Percentiles rank a stretch among this genome's conserved stretches.
Conservation (phyloP, 2,329 filamentous ascomycete species). For the Apiospora hydei region DNA sequence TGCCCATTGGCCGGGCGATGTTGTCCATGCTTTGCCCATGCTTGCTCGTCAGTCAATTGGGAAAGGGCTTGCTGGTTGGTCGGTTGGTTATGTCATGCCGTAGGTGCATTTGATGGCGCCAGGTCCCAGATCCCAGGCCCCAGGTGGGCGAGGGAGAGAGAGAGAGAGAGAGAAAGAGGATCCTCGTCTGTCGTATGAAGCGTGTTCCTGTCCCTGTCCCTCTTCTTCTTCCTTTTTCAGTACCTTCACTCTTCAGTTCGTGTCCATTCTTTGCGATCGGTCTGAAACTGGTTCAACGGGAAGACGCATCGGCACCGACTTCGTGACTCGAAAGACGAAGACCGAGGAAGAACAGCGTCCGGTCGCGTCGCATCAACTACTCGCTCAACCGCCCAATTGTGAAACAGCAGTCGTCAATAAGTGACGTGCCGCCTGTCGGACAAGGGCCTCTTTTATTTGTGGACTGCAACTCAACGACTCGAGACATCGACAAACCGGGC, state of each 20-base stretch:
- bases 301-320: background rate
- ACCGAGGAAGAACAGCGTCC: background rate
- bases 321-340: background rate
- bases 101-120: background rate
- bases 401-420: constrained; percentile 20
- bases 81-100: constrained; percentile 3
- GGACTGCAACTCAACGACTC: constrained; percentile 11
- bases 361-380: constrained; percentile 10
- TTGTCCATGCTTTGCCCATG: background rate
- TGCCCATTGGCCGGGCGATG: constrained; percentile 14
- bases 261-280: background rate
- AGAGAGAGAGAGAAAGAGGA: background rate
- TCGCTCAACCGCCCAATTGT: background rate
- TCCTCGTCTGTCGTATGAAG: background rate
- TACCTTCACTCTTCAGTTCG: background rate
- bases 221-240: background rate
- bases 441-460: constrained; percentile 14
- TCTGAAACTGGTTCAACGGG: constrained; percentile 2
- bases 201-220: background rate
- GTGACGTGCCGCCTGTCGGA: constrained; percentile 12
- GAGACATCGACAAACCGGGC: constrained; percentile 8
- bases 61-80: background rate
- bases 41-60: background rate
- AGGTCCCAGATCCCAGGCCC: too few relatives aligned
- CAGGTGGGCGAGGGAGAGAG: too few relatives aligned